These are phyloP conservation scores for Debaryomyces castellii DNA, from an alignment of 805 yeast species.

Conservation along the genomic window DNA sequence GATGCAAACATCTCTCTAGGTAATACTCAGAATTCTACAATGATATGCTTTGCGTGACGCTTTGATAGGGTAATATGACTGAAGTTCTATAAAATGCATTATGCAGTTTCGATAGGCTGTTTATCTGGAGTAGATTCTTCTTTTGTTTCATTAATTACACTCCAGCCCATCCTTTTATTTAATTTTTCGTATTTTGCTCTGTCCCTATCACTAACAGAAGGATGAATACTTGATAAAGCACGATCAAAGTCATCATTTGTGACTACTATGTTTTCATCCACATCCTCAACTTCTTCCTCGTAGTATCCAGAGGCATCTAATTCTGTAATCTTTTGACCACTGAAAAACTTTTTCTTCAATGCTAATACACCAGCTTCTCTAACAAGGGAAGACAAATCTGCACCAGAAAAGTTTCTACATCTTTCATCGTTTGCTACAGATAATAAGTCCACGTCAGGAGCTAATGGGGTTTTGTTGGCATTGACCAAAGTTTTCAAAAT, in stretches of 20 bases:
- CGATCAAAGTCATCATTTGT: constrained; percentile 61
- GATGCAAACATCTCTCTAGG: too few relatives aligned
- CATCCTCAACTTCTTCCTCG: constrained; percentile 18
- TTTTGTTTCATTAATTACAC: constrained; percentile 32
- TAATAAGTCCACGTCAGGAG: constrained; percentile 56
- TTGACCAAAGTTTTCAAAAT: constrained; percentile 75
- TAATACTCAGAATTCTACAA: too few relatives aligned
- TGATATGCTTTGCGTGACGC: too few relatives aligned
- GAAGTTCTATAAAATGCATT: background rate
- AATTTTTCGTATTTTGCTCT: constrained; percentile 72
- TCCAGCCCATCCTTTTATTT: constrained; percentile 77
- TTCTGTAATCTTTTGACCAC: constrained; percentile 37
- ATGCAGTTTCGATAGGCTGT: background rate
- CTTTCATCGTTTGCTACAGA: constrained; percentile 70
- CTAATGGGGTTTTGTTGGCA: constrained; percentile 75
- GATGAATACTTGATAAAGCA: constrained; percentile 77
- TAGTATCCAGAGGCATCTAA: constrained; percentile 37
- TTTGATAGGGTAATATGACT: background rate
- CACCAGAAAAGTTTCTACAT: constrained; percentile 91
- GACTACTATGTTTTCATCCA: constrained; percentile 48
- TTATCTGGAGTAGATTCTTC: constrained; percentile 6
- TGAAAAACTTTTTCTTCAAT: constrained; percentile 69
- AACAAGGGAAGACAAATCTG: constrained; percentile 88
- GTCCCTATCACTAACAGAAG: constrained; percentile 88
- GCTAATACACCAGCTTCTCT: constrained; percentile 94